Base-by-base conservation (phyloP, 768 basidiomycete genomes). In the Macrolepiota fuliginosa region DNA sequence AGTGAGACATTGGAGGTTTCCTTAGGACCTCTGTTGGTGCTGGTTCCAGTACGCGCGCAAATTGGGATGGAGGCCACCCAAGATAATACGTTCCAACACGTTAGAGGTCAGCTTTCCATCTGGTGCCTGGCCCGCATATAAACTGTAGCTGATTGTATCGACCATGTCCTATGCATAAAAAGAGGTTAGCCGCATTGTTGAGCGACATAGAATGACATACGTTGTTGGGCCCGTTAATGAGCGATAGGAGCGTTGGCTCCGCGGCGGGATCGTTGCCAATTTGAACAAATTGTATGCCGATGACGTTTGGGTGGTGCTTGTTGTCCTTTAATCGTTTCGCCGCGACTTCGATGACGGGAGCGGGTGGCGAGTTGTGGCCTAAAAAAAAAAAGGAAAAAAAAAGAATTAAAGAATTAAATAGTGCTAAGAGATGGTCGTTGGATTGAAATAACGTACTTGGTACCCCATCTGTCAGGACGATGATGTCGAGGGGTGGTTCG, bases 271-370 rank as follows among this genome's bases (percentile, higher is more conserved):
- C 71, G 45, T 73, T 63, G 35, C 72, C 74, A n/a, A 76, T 72
- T 54, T 76, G 74, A 3, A 74, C 72, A 53, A 76, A 69, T 52
- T 76, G 72, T 13, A 76, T 67, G 12, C 71, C 72, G 35, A 74
- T 67, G 36, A 68, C 67, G 50, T 76, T 76, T 13, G 70, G 73
- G 62, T 76, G 73, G 51, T 76, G 73, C 39, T 66, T 70, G 1
- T 56, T 59, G 22, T 50, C 54, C 29, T 63, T 68, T 63, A 72
- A 65, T 3, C 64, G 65, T n/a, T 64, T 56, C 5, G 68, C 71
- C 2, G 72, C 71, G 13, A 53, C 63, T n/a, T 59, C 63, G n/a
- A 74, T 64, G 9, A 54, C 54, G 2, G 58, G 53, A 19, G 54
- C 62, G 3, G 66, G 62, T 40, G 56, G 64, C 39, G 47, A 37